Base-by-base conservation (phyloP, 768 basidiomycete species). In the Chalciporus chontae region DNA sequence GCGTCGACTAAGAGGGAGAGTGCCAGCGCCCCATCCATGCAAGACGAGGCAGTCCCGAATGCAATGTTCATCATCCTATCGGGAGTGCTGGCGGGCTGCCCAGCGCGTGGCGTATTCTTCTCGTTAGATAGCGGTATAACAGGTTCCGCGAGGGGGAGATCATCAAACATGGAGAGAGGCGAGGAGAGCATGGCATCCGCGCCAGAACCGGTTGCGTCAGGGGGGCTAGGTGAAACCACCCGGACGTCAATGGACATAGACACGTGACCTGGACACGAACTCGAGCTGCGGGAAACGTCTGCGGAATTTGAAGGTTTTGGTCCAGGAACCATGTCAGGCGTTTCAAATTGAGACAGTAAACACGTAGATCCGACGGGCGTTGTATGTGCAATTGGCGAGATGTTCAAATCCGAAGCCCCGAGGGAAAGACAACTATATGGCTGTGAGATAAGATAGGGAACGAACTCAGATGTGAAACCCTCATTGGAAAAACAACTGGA, bases 121-220 rank as follows among this genome's bases (percentile, higher is more conserved):
- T 50, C 53, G 23, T 64, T 57, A 11, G 63, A 58, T 13, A 64
- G 31, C 19, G 59, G 62, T 5, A 50, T 63, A 17, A 17, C 17
- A 24, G 23, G 45, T 46, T 63, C 65, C 60, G 51, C 54, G 43
- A 59, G 52, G 5, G 51, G 50, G 11, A 50, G 47, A 40, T 59
- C 59, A 51, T 59, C 54, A 50, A 66, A 68, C 18, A 65, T 62
- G 24, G 59, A 55, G 31, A 66, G 48, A 23, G 54, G 55, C 4
- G 61, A 63, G 13, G 61, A 63, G 9, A 60, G 49, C n/a, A 48
- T 19, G 8, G 11, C 14, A 8, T 57, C 53, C 19, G 32, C 31
- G 10, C 54, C 40, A 24, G 43, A 38, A 29, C 37, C 6, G 14
- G 45, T 23, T 24, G 40, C 2, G 26, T 46, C 32, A n/a, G 24